Evolutionary conservation across 208 protist genomes (phyloP), one percentile per base, ranked within the genome.

Genomic region (Wallacemonas collosoma): DNA sequence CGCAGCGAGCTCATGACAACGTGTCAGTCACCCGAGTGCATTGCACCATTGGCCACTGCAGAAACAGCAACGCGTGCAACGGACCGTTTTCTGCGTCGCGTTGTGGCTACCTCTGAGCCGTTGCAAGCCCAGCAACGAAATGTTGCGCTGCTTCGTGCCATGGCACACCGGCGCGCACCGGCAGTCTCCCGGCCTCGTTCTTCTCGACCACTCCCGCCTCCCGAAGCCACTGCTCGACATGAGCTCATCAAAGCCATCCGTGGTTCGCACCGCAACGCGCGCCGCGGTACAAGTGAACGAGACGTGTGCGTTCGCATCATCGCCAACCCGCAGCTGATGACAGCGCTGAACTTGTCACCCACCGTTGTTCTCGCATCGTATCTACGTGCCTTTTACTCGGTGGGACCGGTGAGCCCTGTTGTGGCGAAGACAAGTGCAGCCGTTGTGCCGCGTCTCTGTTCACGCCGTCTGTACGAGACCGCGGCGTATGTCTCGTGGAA

Each of bases 401-500:
- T 72, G 50, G 44, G 48, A n/a, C 56, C 44, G 26, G 73, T 74
- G 9, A 73, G 80, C 41, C 58, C 55, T 0, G 15, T 51, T 4
- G 76, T 92, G 65, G 60, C 77, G 7, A 60, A 60, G 15, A 75
- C 79, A 14, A 87, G 84, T 51, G 36, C 75, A 4, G 62, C 56
- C 3, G 68, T 79, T n/a, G n/a, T 88, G 2, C 71, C 75, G 11
- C 73, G 61, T 4, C 50, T 86, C 7, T 77, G 77, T n/a, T 67
- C 72, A 2, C 44, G 62, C 0, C 79, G 75, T 4, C 71, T 72
- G 5, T 71, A 82, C 48, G 56, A 53, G 9, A 76, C 82, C 1
- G 85, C 88, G 0, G 84, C 88, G 6, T 76, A 75, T 15, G n/a
- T 93, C 3, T 67, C 79, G 11, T 93, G 88, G 88, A 93, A 93